phyloP scores from a whole-genome alignment of 495 filamentous ascomycete genomes.

The Choiromyces venosus region DNA sequence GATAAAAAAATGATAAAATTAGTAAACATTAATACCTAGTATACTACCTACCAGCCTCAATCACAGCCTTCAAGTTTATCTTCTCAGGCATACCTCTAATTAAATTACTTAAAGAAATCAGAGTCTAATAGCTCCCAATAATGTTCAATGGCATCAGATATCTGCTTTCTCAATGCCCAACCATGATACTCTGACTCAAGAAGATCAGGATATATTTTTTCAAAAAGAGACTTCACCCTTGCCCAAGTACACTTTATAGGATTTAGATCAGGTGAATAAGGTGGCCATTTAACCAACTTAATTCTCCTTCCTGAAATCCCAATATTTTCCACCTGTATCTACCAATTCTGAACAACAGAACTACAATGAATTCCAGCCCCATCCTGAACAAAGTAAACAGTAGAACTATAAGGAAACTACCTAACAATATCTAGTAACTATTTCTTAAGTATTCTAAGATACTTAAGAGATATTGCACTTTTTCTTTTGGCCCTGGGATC shows the following conservation, averaged over 20 bases:
- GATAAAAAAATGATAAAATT: too few species aligned
- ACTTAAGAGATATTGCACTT: background rate
- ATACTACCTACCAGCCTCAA: too few species aligned
- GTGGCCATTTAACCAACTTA: slow-evolving; percentile 4
- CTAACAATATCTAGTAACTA: background rate
- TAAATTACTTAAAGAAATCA: too few species aligned
- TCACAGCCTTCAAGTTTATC: too few species aligned
- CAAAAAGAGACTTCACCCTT: background rate
- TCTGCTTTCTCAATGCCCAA: too few species aligned
- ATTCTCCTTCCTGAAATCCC: too few species aligned
- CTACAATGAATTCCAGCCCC: background rate
- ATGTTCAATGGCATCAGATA: too few species aligned
- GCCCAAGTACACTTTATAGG: slow-evolving; percentile 4
- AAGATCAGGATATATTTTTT: slow-evolving; percentile 5
- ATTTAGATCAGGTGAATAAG: slow-evolving; percentile 7
- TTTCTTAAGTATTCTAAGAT: too few species aligned
- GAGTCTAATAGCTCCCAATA: too few species aligned
- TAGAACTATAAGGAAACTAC: background rate
- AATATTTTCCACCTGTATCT: slow-evolving; percentile 1
- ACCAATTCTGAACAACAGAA: background rate
- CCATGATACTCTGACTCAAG: too few species aligned
- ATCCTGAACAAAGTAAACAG: slow-evolving; percentile 5
- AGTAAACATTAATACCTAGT: too few species aligned
- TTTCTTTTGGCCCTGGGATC: background rate
- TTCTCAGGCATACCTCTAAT: too few species aligned